phyloP scores from a whole-genome alignment of 108 stramenopile genomes.

The Nitzschia putrida region DNA sequence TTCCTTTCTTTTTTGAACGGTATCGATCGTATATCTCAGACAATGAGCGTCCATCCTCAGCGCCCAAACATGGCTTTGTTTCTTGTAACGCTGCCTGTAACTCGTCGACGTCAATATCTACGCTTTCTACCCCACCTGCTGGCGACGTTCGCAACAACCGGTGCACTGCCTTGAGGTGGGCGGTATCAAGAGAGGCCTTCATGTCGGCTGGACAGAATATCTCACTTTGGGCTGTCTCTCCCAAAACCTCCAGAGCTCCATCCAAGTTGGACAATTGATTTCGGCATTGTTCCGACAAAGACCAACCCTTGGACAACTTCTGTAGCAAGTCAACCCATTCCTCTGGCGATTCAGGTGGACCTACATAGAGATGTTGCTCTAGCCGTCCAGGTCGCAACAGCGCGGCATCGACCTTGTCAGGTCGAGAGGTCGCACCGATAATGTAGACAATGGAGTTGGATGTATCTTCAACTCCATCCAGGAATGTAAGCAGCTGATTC shows the following conservation, averaged over 20 bases:
- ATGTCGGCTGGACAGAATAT: conserved; percentile 76
- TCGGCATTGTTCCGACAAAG: conserved; percentile 44
- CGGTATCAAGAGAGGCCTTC: conserved; percentile 75
- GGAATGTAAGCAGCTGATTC: conserved; percentile 95
- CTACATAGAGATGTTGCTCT: conserved; percentile 89
- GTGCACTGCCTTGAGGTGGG: conserved; percentile 76
- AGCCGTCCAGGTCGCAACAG: conserved; percentile 92
- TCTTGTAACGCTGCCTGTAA: conserved; percentile 8
- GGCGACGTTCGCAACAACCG: conserved; percentile 10
- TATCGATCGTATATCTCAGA: conserved; percentile 21
- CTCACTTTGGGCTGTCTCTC: neutral
- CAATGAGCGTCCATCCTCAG: conserved; percentile 14
- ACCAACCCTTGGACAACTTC: conserved; percentile 52
- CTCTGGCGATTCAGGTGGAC: conserved; percentile 52
- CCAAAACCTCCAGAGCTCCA: conserved; percentile 30
- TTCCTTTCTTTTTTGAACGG: conserved; percentile 10
- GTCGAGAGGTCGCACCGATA: conserved; percentile 90
- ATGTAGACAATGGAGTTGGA: conserved; percentile 71
- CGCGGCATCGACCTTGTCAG: conserved; percentile 95
- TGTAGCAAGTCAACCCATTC: conserved; percentile 73
- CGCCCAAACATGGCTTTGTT: conserved; percentile 26
- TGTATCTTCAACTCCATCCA: conserved; percentile 91
- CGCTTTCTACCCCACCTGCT: conserved; percentile 8
- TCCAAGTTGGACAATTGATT: conserved; percentile 22
- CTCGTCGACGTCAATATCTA: conserved; percentile 31